Percentiles rank a stretch among this genome's conserved stretches.
Conservation (phyloP, 257 asterid genomes). For the Solanum pinnatisectum region DNA sequence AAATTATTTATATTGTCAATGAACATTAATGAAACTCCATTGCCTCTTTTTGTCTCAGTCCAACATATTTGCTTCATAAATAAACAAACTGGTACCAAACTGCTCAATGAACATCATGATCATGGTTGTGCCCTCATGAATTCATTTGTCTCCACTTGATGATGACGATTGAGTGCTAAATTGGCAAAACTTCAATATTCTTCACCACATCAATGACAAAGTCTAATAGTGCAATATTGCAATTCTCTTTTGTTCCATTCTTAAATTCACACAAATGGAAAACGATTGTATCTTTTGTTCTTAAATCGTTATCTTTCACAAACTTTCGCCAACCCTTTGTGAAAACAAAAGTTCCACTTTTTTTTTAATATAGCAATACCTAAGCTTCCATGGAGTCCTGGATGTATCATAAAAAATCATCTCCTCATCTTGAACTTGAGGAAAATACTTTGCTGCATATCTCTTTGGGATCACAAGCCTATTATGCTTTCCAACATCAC, state of each 20-base stretch:
- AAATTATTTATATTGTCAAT: too few relatives aligned
- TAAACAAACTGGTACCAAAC: too few relatives aligned
- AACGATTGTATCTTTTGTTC: constrained; percentile 37
- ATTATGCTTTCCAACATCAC: constrained; percentile 28
- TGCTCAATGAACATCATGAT: not conserved
- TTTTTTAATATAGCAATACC: constrained; percentile 57
- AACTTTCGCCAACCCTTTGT: constrained; percentile 67
- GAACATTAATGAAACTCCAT: not conserved
- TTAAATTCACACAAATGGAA: constrained; percentile 3
- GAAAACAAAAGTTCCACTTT: constrained; percentile 36
- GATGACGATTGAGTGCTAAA: not conserved
- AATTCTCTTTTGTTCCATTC: not conserved
- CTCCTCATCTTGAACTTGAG: constrained; percentile 23
- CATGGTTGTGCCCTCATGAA: not conserved
- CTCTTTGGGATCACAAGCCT: constrained; percentile 13
- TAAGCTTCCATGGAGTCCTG: constrained; percentile 12
- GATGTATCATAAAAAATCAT: constrained; percentile 28
- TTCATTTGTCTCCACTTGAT: not conserved
- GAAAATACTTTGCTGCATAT: constrained; percentile 35
- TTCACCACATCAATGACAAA: not conserved
- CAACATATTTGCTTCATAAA: not conserved
- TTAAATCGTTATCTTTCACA: constrained; percentile 41
- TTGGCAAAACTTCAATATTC: not conserved
- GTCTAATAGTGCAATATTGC: too few relatives aligned
- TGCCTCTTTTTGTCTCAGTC: not conserved